Percentiles rank a stretch among this genome's conserved stretches.
Conservation (phyloP, 345 rosid species). For the Ricinus communis region DNA sequence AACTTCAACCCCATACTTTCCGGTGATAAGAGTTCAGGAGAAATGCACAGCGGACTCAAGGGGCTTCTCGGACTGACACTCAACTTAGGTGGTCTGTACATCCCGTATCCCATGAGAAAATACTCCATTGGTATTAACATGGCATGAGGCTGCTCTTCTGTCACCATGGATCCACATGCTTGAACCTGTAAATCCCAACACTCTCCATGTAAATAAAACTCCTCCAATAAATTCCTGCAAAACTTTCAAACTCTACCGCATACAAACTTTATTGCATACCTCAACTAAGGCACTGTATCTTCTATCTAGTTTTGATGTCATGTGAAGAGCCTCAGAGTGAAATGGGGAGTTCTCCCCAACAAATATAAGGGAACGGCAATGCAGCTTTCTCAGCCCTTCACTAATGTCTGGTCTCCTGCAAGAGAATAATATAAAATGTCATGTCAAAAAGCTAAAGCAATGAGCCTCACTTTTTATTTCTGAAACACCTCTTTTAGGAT, state of each 20-base stretch:
- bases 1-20: slow-evolving; percentile 99
- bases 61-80: slow-evolving; percentile 93
- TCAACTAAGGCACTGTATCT: slow-evolving; percentile 88
- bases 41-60: slow-evolving; percentile 71
- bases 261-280: slow-evolving; percentile 37
- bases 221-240: neutral
- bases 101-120: slow-evolving; percentile 77
- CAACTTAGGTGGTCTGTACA: slow-evolving; percentile 62
- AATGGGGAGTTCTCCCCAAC: slow-evolving; percentile 86
- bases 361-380: slow-evolving; percentile 78
- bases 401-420: slow-evolving; percentile 62
- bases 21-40: slow-evolving; percentile 92
- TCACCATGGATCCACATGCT: slow-evolving; percentile 93
- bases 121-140: slow-evolving; percentile 94
- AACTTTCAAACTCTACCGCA: neutral
- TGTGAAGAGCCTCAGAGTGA: slow-evolving; percentile 77
- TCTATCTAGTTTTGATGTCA: slow-evolving; percentile 82
- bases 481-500: too few species aligned
- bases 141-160: slow-evolving; percentile 96
- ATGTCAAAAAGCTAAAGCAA: neutral
- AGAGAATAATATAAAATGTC: neutral
- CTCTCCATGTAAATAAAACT: neutral
- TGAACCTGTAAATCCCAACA: slow-evolving; percentile 55
- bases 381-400: slow-evolving; percentile 69
- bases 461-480: too few species aligned